Evolutionary conservation across 2,329 filamentous ascomycete species (phyloP).

Genomic region (Fusarium staphyleae): DNA sequence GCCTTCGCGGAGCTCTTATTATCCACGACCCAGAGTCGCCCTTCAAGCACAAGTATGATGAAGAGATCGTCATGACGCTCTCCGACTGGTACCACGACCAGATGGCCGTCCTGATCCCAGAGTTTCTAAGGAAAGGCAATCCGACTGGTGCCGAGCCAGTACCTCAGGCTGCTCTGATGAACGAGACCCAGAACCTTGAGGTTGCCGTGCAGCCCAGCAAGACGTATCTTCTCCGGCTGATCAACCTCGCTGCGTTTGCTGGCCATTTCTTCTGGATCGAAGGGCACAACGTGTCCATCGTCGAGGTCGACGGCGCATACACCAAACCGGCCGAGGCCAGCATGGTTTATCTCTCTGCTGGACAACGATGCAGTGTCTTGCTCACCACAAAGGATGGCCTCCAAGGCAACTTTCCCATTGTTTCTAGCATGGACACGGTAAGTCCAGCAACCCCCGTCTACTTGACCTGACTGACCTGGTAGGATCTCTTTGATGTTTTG

Average conservation of each 20-base stretch:
- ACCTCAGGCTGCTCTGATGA: conserved; percentile 72
- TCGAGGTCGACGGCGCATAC: conserved; percentile 78
- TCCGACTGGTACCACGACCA: conserved; percentile 75
- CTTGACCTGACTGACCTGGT: conserved; percentile 11
- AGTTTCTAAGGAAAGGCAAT: conserved; percentile 61
- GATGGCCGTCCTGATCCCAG: conserved; percentile 55
- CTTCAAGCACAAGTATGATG: conserved; percentile 63
- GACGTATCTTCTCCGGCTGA: conserved; percentile 53
- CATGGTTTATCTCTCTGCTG: conserved; percentile 71
- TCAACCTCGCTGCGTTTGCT: conserved; percentile 77
- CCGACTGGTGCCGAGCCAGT: conserved; percentile 69
- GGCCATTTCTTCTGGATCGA: conserved; percentile 72
- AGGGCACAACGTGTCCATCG: conserved; percentile 70
- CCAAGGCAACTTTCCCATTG: conserved; percentile 69
- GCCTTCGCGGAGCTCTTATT: conserved; percentile 69
- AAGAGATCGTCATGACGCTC: conserved; percentile 70
- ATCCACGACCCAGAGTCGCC: conserved; percentile 68
- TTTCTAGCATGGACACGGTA: conserved; percentile 73
- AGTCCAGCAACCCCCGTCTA: conserved; percentile 19
- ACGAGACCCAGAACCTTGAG: conserved; percentile 69
- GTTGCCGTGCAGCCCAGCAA: conserved; percentile 68
- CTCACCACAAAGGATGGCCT: conserved; percentile 68
- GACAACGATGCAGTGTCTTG: conserved; percentile 70
- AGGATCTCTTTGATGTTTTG: conserved; percentile 72
- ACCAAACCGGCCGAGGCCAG: conserved; percentile 64